Evolutionary conservation across 2,329 filamentous ascomycete genomes (phyloP), one percentile per base, ranked within the genome.

Genomic region (Trichophyton mentagrophytes): DNA sequence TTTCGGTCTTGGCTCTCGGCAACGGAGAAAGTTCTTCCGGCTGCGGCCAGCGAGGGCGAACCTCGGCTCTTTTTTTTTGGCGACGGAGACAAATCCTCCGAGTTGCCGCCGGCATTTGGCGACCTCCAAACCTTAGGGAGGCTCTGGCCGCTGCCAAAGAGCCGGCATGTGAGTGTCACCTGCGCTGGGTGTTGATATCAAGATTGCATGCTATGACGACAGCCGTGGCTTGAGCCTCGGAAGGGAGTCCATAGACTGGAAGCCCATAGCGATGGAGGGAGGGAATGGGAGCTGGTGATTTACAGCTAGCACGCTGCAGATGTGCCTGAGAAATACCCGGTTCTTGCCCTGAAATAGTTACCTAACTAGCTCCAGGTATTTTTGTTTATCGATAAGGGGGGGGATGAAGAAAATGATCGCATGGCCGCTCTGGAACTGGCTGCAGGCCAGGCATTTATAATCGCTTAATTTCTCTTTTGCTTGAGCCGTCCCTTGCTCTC

Each of bases 351-450:
- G 51, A 15, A n/a, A 17, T 30, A 20, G 25, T 20, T 33, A 27
- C 47, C 25, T 15, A 55, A 27, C 7, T 27, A 55, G 27, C 13
- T 4, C 20, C 20, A 22, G 22, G 20, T 3, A 25, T 25, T 38
- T 38, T 38, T 36, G n/a, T 38, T 38, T 38, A 27, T 13, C 20
- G 11, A 25, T 51, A 51, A 13, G 20, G 25, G 13, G 17, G 13
- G 8, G 22, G 22, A 22, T 3, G 46, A 22, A 51, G 15, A 20
- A 27, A 36, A 22, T 38, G 51, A 27, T 36, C 51, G 27, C 33
- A 55, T 36, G 51, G 51, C 51, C 40, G 51, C 51, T 55, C 51
- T 55, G 22, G 51, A 55, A 36, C 51, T 55, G 51, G 51, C 51
- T 55, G 51, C 51, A 36, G 51, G 15, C 6, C 13, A 27, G 13